phyloP scores from a whole-genome alignment of 23 red algal genomes.

The Chondrus crispus region DNA sequence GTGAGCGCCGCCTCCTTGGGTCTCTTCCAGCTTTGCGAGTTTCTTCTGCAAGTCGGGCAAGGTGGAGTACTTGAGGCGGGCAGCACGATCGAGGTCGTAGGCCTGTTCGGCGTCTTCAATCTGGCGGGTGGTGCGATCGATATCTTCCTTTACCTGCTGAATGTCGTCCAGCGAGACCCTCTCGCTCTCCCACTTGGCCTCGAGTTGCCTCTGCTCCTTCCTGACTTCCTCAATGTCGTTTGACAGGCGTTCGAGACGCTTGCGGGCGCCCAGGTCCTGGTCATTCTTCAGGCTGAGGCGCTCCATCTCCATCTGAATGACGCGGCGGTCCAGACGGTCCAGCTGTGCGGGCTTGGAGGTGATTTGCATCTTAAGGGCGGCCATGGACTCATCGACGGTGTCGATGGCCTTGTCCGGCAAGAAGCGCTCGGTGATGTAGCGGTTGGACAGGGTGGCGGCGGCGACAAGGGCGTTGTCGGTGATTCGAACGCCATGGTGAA shows the following conservation, averaged over 20 bases:
- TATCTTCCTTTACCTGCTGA: constrained; percentile 74
- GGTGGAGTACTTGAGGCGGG: constrained; percentile 86
- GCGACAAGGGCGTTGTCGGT: constrained; percentile 88
- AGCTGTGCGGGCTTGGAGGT: constrained; percentile 93
- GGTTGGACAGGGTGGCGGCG: constrained; percentile 83
- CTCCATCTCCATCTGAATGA: constrained; percentile 98
- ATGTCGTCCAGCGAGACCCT: constrained; percentile 65
- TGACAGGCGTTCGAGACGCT: constrained; percentile 54
- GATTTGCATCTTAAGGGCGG: constrained; percentile 96
- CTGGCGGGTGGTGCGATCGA: constrained; percentile 80
- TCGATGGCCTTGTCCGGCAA: constrained; percentile 99
- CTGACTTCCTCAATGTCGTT: constrained; percentile 70
- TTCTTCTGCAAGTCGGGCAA: constrained; percentile 81
- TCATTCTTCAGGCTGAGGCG: constrained; percentile 89
- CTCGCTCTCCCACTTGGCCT: constrained; percentile 90
- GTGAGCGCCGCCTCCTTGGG: constrained; percentile 16
- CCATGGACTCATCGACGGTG: constrained; percentile 93
- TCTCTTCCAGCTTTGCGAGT: constrained; percentile 53
- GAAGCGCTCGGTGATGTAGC: constrained; percentile 97
- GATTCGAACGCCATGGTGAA: constrained; percentile 97
- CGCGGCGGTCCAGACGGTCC: constrained; percentile 79
- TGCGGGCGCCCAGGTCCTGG: constrained; percentile 31
- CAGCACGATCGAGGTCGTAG: constrained; percentile 91
- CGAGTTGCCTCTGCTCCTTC: constrained; percentile 71
- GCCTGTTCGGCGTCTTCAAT: constrained; percentile 91